Conservation (phyloP, 108 stramenopile genomes). For the Cyclotella choctawhatcheeana region DNA sequence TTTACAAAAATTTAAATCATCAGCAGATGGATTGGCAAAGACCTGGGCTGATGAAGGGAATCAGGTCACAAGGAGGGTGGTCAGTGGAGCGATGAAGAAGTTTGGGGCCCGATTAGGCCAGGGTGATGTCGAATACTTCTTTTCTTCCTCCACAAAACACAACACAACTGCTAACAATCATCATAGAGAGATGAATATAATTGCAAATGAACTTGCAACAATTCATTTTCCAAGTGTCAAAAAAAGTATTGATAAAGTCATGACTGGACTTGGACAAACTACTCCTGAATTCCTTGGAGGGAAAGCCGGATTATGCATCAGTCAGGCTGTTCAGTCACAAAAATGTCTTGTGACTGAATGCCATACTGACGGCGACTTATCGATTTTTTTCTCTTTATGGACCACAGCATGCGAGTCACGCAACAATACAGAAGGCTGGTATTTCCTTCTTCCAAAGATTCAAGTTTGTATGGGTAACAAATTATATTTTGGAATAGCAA, state of each 20-base stretch:
- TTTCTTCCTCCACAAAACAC: no score
- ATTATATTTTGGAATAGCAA: background rate
- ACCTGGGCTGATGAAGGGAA: background rate
- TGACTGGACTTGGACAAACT: background rate
- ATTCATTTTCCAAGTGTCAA: no score
- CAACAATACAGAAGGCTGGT: background rate
- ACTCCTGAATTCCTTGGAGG: no score
- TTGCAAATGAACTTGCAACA: background rate
- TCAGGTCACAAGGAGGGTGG: background rate
- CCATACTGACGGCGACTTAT: background rate
- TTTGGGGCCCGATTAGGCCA: no score
- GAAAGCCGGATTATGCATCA: background rate
- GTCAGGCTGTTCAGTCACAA: conserved; percentile 2
- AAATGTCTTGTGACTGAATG: background rate
- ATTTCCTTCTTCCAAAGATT: background rate
- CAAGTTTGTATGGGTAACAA: background rate
- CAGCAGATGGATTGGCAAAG: background rate
- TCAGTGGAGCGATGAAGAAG: background rate
- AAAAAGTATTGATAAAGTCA: no score
- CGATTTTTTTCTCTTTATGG: background rate
- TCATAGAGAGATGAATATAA: no score
- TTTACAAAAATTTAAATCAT: background rate
- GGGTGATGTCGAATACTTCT: no score
- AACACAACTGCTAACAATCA: no score
- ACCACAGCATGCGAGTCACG: background rate